These are phyloP conservation scores for Phytophthora hibernalis DNA, from an alignment of 352 stramenopile genomes.

Conservation along the genomic window DNA sequence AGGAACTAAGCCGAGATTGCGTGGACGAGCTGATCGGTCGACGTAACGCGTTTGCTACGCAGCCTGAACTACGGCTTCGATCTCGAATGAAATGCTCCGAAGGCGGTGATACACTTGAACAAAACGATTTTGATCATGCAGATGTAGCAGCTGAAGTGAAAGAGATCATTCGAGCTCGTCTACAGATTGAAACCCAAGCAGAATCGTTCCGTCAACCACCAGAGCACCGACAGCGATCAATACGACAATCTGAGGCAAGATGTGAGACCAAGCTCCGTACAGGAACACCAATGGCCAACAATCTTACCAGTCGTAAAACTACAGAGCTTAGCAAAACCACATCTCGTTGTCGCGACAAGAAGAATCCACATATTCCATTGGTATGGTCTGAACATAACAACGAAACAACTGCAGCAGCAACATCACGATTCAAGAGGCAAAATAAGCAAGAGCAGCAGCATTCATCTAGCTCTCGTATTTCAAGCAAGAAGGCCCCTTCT, in stretches of 20 bases:
- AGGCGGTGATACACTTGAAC: not conserved
- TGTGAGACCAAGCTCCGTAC: not conserved
- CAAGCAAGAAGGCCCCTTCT: conserved; percentile 5
- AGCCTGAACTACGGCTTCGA: conserved; percentile 34
- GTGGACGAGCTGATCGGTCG: conserved; percentile 62
- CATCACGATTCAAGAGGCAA: not conserved
- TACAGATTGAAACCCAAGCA: conserved; percentile 54
- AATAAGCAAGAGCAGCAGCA: not conserved
- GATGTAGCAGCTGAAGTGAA: conserved; percentile 36
- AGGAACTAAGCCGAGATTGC: conserved; percentile 49
- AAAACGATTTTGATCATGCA: conserved; percentile 2
- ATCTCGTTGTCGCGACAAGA: conserved; percentile 6
- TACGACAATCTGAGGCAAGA: conserved; percentile 10
- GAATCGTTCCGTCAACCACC: conserved; percentile 39
- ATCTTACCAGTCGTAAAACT: not conserved
- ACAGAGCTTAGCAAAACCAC: not conserved
- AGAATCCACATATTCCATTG: not conserved
- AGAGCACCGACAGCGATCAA: conserved; percentile 1
- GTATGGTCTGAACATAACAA: conserved; percentile 10
- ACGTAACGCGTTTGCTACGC: conserved; percentile 56
- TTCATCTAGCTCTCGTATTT: not conserved
- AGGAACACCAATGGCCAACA: not conserved
- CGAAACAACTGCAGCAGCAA: conserved; percentile 9
- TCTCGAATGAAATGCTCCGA: not conserved
- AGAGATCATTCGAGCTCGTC: conserved; percentile 56